Base-by-base conservation (phyloP, 2,329 filamentous ascomycete genomes). In the Aureobasidium melanogenum region DNA sequence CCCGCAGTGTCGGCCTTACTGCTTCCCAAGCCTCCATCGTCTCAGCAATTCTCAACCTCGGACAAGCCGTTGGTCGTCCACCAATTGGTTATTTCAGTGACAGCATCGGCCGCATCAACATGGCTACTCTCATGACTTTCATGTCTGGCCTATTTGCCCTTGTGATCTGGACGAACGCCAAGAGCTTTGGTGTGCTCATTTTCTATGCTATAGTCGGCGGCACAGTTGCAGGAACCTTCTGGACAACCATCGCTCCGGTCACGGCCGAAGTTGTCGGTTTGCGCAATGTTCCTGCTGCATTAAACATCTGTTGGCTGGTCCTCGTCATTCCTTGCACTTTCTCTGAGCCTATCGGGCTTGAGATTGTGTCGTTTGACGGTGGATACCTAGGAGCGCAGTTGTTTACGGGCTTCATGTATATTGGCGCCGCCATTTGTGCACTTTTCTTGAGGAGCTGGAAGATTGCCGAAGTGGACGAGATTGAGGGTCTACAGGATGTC, bases 201-300 rank as follows among this genome's bases (percentile, higher is more conserved):
- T 82, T 92, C 67, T 93, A 89, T 68, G 80, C 84, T 0, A 72
- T 93, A 15, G 72, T 90, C 1, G 79, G 79, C 5, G 88, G 88
- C 2, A 79, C 77, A 2, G 84, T 91, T 1, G 84, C 84, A 2
- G 89, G 89, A 7, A 86, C 84, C 0, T 86, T 89, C 66, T 91
- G 84, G 73, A 66, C 67, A 9, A 85, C 86, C 1, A 81, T 88
- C 30, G 85, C 78, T 0, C 88, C 89, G 0, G 84, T 92, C 7
- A 82, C 82, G 5, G 87, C 87, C 2, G 89, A 93, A 72, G 83
- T 93, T 1, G 83, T 92, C 32, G 88, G 88, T 0, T 71, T 93
- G 5, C 80, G 81, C 62, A 75, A 88, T 44, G 78, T 92, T 2
- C 87, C 89, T 0, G 84, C 86, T 14, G 84, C 83, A 66, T 73